Percentiles rank a stretch among this genome's conserved stretches.
phyloP scores from a whole-genome alignment of 1,284 basidiomycete genomes.

The Cryptococcus depauperatus region DNA sequence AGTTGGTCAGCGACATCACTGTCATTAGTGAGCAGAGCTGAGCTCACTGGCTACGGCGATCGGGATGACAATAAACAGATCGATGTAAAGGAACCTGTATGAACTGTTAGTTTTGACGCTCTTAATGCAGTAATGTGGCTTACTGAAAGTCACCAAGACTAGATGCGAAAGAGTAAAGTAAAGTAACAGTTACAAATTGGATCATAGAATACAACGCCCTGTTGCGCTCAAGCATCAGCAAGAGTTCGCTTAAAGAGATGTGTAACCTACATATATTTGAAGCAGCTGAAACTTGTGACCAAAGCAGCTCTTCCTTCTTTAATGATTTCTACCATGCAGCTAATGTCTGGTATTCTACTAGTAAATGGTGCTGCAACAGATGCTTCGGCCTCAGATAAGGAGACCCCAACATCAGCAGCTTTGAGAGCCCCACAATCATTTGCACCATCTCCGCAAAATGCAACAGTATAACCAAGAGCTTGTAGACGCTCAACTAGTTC shows the following conservation, averaged over 20 bases:
- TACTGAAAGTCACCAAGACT: constrained; percentile 93
- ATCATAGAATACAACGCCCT: not conserved
- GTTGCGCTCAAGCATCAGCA: constrained; percentile 59
- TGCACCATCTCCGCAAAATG: constrained; percentile 98
- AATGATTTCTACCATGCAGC: constrained; percentile 93
- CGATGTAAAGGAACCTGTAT: constrained; percentile 81
- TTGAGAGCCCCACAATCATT: constrained; percentile 99
- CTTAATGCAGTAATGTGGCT: not conserved
- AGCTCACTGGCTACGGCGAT: constrained; percentile 84
- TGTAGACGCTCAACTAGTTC: constrained; percentile 95
- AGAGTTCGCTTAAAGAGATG: constrained; percentile 52
- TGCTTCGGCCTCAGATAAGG: constrained; percentile 94
- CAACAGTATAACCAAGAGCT: constrained; percentile 84
- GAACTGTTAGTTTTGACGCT: not conserved
- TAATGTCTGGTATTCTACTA: constrained; percentile 85
- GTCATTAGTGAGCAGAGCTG: no score
- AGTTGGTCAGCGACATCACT: not conserved
- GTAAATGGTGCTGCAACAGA: constrained; percentile 99
- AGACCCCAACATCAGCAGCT: constrained; percentile 95
- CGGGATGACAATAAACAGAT: constrained; percentile 94
- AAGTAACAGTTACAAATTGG: not conserved
- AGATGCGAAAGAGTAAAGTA: constrained; percentile 88
- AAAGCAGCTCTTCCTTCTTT: constrained; percentile 90
- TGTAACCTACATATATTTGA: constrained; percentile 82
- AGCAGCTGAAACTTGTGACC: constrained; percentile 97